Evolutionary conservation across 2,329 filamentous ascomycete species (phyloP), one percentile per base, ranked within the genome.

Genomic region (Pyrenophora seminiperda): DNA sequence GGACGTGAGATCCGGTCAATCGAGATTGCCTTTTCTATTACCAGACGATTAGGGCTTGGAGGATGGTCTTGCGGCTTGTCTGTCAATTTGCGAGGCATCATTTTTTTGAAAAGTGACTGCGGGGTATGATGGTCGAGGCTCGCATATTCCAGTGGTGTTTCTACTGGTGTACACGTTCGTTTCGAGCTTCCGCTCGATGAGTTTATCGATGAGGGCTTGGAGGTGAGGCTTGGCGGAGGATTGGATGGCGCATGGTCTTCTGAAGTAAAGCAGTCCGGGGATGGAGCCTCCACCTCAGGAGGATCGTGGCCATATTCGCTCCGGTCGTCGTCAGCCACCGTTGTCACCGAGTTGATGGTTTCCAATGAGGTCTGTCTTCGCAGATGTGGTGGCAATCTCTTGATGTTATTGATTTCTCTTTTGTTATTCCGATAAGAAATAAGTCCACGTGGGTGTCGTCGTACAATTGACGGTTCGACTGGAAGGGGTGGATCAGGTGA

Each of bases 1-100:
- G 60, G 67, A 37, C 69, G 58, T 33, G 68, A 73, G 13, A 57
- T 59, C 36, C 73, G 70, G 34, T 71, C 65, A 29, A 74, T 47
- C 6, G 67, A 70, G 14, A 66, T 58, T 14, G 63, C 67, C 39
- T 68, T 69, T 29, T 70, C 56, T 43, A 74, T 73, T 14, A 65
- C 48, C 2, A 70, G 54, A 20, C 56, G 56, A n/a, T 37, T 49
- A 30, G 59, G 44, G 50, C 36, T 41, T 24, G 53, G 36, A 13
- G 56, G 39, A 9, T 54, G 41, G 31, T 58, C 58, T 41, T 54
- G 54, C 42, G 22, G 36, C 52, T 43, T 52, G n/a, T 48, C 44
- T 27, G 34, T 43, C 44, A 51, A 24, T 10, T 36, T 54, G 29
- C 27, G 55, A 44, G 56, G 50, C 47, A 56, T 63, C 51, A 60